Base-by-base conservation (phyloP, 139 green algal species). In the Coccomyxa sp. region DNA sequence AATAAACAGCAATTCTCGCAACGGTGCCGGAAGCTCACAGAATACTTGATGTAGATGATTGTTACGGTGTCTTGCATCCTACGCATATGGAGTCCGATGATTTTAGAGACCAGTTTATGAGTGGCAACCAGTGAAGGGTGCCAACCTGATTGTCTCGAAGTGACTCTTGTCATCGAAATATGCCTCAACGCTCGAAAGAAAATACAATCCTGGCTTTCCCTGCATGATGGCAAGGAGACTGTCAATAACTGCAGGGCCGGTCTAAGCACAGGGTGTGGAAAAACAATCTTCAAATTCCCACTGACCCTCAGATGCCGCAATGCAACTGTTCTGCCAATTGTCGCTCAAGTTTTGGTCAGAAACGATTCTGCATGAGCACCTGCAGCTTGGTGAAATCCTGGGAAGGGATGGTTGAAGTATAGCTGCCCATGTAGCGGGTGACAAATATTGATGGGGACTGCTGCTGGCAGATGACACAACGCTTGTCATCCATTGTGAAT, bases 91-190 rank as follows among this genome's bases (percentile, higher is more conserved):
- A 7, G 38, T 51, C 38, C 9, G 63, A 71, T 71, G 21, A 9
- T 1, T 71, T 9, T 68, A 68, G 15, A 68, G 60, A n/a, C n/a
- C n/a, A n/a, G n/a, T n/a, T 51, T 51, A 51, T 51, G 38, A 7
- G 38, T 51, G 7, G 63, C 63, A 21, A 28, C 4, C 63, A 71
- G 18, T 77, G 3, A 32, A 77, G 18, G 30, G 27, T 79, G 12
- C 86, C 82, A 67, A 91, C 92, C 89, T 90, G 38, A 98, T 93
- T 21, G 91, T 76, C 18, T 91, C 57, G 67, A 90, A 97, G 80
- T 98, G 95, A 10, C 88, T 81, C 17, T 89, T 30, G 82, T 98
- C 95, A 60, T 99, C 96, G 81, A 98, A 98, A 60, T 93, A 98
- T 0, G 92, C 94, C 9, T 93, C 77, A 0, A 96, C 91, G 18